Percentiles rank a stretch among this genome's conserved stretches.
These are phyloP conservation scores for Phytophthora pseudosyringae DNA, from an alignment of 352 stramenopile species.

Conservation along the genomic window DNA sequence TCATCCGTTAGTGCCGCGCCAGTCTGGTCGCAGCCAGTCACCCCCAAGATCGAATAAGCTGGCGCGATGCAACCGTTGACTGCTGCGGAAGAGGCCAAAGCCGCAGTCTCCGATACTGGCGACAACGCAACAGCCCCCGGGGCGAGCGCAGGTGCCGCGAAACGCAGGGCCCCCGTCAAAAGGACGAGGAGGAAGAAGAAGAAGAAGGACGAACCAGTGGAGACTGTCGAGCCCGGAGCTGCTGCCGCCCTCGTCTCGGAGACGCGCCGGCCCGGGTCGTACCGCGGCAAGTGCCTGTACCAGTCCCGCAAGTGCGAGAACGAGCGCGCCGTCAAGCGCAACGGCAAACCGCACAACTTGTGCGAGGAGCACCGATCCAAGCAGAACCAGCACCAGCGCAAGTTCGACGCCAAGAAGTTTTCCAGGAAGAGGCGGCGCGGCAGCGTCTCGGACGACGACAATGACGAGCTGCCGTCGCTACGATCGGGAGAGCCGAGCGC, in stretches of 20 bases:
- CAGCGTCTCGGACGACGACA: conserved; percentile 35
- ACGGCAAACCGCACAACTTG: conserved; percentile 79
- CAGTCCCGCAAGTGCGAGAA: conserved; percentile 85
- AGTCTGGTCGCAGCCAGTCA: not conserved
- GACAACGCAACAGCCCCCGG: not conserved
- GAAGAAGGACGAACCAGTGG: not conserved
- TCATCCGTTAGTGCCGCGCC: conserved; percentile 8
- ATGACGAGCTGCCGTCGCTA: not conserved
- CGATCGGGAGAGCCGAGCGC: conserved; percentile 1
- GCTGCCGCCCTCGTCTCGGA: conserved; percentile 5
- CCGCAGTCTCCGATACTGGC: conserved; percentile 13
- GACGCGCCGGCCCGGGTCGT: conserved; percentile 29
- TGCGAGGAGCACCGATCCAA: conserved; percentile 79
- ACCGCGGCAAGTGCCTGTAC: conserved; percentile 76
- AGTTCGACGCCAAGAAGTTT: conserved; percentile 87
- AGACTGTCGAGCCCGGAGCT: conserved; percentile 1
- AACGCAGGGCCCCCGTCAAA: conserved; percentile 8
- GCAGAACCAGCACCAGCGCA: conserved; percentile 86
- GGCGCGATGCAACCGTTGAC: conserved; percentile 18
- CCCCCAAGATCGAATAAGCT: conserved; percentile 14
- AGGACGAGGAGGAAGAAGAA: conserved; percentile 21
- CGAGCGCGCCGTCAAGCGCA: conserved; percentile 80
- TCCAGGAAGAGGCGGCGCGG: conserved; percentile 46
- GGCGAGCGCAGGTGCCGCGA: conserved; percentile 3
- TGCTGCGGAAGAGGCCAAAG: not conserved